Evolutionary conservation across 2,329 filamentous ascomycete genomes (phyloP), one percentile per base, ranked within the genome.

Genomic region (Orbilia brochopaga): DNA sequence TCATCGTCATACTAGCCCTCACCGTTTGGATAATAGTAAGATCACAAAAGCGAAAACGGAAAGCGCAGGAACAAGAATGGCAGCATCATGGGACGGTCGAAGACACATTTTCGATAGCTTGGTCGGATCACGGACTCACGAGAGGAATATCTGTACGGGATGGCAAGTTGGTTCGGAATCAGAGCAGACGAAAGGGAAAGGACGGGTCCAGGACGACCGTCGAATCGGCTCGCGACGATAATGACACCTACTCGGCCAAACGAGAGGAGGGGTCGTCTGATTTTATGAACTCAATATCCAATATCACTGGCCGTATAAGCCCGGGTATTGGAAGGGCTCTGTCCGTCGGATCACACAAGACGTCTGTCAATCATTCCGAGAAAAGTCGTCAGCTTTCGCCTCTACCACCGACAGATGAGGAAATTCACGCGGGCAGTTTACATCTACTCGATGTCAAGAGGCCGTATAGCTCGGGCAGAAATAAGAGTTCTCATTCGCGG

Each of bases 241-340:
- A 52, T 24, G 60, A 61, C 24, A 52, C 46, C 23, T 40, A 52
- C 7, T 40, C 67, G 13, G 19, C 23, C 4, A 72, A 50, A 24
- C 60, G 52, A 17, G 56, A 64, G 19, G 59, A 56, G 60, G 60
- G 60, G 5, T 50, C 67, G 21, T 21, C 64, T 23, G 60, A 72
- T 23, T 72, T 72, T 42, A 65, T 72, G 60, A 72, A 65, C 30
- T 72, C 67, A 42, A 72, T 72, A 72, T 72, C 67, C 3, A 42
- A 55, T 37, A 72, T 72, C 35, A 72, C 67, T 21, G 67, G 67
- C 32, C 67, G 67, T 11, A 44, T 72, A n/a, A 72, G 67, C 19
- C 67, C 67, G 10, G 67, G 67, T 0, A 72, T 72, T 7, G 67
- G 67, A 27, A 60, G 67, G 27, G 67, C 67, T 15, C 23, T 72